Evolutionary conservation across 805 yeast genomes (phyloP).

Genomic region (Candida nitratophila): DNA sequence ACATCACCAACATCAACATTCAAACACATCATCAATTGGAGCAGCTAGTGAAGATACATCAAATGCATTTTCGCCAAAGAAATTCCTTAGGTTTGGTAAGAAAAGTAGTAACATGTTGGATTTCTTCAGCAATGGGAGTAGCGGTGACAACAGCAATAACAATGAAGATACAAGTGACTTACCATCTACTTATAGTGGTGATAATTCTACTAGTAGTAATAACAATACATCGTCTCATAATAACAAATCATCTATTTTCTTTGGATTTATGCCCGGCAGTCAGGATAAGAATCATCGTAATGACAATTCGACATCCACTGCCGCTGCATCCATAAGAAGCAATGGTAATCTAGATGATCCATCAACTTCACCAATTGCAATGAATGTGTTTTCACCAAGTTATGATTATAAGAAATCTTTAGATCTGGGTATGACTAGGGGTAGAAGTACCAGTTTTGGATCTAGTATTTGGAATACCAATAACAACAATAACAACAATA

Average conservation of each 20-base stretch:
- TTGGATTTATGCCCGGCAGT: not conserved
- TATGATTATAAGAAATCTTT: conserved; percentile 4
- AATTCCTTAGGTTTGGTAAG: conserved; percentile 22
- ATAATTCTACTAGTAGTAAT: not conserved
- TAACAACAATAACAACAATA: conserved; percentile 3
- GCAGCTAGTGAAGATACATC: conserved; percentile 7
- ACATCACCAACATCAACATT: conserved; percentile 4
- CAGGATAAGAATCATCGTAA: not conserved
- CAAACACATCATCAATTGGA: conserved; percentile 11
- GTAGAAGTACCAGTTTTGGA: conserved; percentile 27
- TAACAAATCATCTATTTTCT: not conserved
- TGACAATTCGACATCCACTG: not conserved
- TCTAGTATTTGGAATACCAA: conserved; percentile 28
- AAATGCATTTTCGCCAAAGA: conserved; percentile 21
- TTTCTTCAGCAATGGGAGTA: not conserved
- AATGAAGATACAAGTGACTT: not conserved
- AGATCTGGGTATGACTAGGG: conserved; percentile 17
- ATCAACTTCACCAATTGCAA: conserved; percentile 1
- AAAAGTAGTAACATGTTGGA: conserved; percentile 6
- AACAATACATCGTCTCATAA: not conserved
- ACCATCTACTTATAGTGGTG: not conserved
- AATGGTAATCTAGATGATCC: not conserved
- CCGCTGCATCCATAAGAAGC: not conserved
- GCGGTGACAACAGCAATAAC: not conserved
- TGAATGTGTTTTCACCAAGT: conserved; percentile 4